Evolutionary conservation across 2,329 filamentous ascomycete genomes (phyloP).

Genomic region (Aspergillus fumigatiaffinis): DNA sequence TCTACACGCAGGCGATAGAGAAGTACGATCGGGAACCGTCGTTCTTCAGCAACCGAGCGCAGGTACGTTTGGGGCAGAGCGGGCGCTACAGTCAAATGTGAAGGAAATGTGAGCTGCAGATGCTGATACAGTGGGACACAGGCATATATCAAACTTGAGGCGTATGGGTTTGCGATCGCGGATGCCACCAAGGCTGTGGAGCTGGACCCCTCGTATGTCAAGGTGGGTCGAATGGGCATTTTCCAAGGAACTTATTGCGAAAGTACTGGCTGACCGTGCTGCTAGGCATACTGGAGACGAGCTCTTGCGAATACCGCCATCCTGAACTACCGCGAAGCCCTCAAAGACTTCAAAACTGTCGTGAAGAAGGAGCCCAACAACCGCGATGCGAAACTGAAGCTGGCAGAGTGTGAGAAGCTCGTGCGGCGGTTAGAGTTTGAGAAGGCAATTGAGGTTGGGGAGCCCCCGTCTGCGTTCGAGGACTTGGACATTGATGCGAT

Average conservation of each 20-base stretch:
- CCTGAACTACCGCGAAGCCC: slow-evolving; percentile 78
- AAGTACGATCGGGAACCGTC: slow-evolving; percentile 78
- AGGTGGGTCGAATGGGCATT: slow-evolving; percentile 52
- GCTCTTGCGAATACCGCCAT: slow-evolving; percentile 90
- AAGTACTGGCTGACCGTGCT: neutral
- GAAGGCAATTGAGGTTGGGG: slow-evolving; percentile 87
- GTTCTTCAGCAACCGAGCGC: slow-evolving; percentile 91
- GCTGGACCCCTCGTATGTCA: slow-evolving; percentile 80
- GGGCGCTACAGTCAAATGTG: slow-evolving; percentile 29
- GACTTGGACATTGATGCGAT: slow-evolving; percentile 86
- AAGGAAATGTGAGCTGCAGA: neutral
- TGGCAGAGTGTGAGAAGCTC: slow-evolving; percentile 90
- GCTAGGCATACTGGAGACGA: slow-evolving; percentile 86
- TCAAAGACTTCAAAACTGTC: slow-evolving; percentile 88
- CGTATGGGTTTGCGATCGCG: slow-evolving; percentile 86
- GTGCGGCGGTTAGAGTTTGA: slow-evolving; percentile 90
- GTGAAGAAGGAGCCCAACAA: slow-evolving; percentile 82
- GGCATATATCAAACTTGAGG: slow-evolving; percentile 93
- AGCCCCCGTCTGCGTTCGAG: slow-evolving; percentile 87
- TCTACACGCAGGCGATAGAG: slow-evolving; percentile 84
- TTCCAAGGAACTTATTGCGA: neutral
- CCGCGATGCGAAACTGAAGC: slow-evolving; percentile 84
- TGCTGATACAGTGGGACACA: slow-evolving; percentile 36
- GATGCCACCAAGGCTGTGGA: slow-evolving; percentile 91
- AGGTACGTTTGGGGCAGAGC: slow-evolving; percentile 56